A percentile compares a stretch with the other conserved stretches of the same genome.
phyloP scores from a whole-genome alignment of 2,329 filamentous ascomycete species.

The Tolypocladium endophyticum region DNA sequence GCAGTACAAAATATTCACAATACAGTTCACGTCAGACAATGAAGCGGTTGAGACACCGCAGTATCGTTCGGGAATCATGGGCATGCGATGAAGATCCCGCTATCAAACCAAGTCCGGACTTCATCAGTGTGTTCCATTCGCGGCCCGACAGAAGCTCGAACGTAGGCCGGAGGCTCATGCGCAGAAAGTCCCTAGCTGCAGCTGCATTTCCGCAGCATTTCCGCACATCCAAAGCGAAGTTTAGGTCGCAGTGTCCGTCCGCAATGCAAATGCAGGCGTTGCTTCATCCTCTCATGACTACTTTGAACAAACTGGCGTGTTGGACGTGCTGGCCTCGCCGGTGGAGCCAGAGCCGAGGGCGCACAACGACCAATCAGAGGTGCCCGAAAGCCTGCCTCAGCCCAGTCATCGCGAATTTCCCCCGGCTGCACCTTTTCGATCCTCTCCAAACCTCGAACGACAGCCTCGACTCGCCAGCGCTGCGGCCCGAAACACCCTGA shows the following conservation, averaged over 20 bases:
- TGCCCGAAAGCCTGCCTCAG: constrained; percentile 16
- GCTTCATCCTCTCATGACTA: background rate
- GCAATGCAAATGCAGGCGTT: background rate
- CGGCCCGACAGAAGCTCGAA: background rate
- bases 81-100: background rate
- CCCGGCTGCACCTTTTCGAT: constrained; percentile 5
- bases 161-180: background rate
- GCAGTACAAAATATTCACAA: background rate
- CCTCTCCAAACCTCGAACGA: constrained; percentile 15
- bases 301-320: background rate
- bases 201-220: background rate
- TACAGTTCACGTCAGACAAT: background rate
- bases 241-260: background rate
- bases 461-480: constrained; percentile 14
- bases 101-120: background rate
- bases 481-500: constrained; percentile 14
- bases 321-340: background rate
- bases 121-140: background rate
- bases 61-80: background rate
- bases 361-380: constrained; percentile 17
- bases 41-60: background rate
- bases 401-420: constrained; percentile 18
- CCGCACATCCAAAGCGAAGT: background rate
- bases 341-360: background rate
- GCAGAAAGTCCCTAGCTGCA: background rate